Percentiles rank a stretch among this genome's conserved stretches.
Conservation (phyloP, 192 early-diverging fungal genomes). For the Coemansia javaensis region DNA sequence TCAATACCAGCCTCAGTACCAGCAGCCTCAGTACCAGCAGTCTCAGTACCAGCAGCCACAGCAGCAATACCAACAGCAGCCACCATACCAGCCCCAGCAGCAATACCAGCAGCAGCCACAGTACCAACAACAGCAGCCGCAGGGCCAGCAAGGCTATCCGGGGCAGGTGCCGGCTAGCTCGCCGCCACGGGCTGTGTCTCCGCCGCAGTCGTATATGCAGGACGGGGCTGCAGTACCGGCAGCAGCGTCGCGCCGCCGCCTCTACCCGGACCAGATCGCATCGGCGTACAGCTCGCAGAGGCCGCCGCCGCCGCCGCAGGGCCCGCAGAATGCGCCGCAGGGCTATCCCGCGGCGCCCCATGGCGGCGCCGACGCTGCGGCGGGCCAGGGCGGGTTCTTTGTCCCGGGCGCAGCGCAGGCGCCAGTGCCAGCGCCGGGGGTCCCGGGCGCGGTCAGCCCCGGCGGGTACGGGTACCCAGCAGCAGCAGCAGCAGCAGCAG, state of each 20-base stretch:
- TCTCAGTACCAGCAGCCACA: slow-evolving; percentile 4
- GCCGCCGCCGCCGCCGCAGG: too few relatives aligned
- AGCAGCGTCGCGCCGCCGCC: slow-evolving; percentile 24
- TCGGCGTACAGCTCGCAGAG: slow-evolving; percentile 3
- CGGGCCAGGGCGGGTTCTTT: slow-evolving; percentile 35
- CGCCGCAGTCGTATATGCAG: slow-evolving; percentile 1
- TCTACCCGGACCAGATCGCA: slow-evolving; percentile 35
- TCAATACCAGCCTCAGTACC: slow-evolving; percentile 2
- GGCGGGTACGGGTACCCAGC: background rate
- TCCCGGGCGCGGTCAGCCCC: background rate
- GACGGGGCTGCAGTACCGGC: slow-evolving; percentile 1
- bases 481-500: background rate
- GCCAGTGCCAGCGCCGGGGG: background rate
- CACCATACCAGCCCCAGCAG: slow-evolving; percentile 6
- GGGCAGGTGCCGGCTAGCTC: background rate
- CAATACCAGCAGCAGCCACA: slow-evolving; percentile 8
- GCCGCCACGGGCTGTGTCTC: background rate
- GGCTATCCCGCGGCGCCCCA: background rate
- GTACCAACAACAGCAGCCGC: slow-evolving; percentile 2
- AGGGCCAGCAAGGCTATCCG: background rate
- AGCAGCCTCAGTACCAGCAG: slow-evolving; percentile 6
- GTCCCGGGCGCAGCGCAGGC: slow-evolving; percentile 36
- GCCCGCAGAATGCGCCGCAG: background rate
- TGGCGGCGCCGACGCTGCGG: too few relatives aligned
- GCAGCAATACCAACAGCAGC: slow-evolving; percentile 2